phyloP scores from a whole-genome alignment of 2,329 filamentous ascomycete genomes.

The Botrytis tulipae region DNA sequence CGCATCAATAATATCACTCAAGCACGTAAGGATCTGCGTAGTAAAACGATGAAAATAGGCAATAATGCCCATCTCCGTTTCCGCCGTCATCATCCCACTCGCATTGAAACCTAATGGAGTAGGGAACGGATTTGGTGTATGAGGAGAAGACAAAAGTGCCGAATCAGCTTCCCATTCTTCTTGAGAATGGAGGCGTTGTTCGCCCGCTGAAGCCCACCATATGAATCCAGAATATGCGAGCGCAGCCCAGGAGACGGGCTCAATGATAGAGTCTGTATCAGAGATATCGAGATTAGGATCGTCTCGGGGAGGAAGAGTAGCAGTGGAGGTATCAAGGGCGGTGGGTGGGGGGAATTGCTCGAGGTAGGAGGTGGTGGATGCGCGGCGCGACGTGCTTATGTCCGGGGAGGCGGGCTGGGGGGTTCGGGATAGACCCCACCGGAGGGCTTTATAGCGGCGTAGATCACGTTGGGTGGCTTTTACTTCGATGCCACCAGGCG shows the following conservation, averaged over 20 bases:
- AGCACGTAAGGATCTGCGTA: conserved; percentile 58
- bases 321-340: conserved; percentile 29
- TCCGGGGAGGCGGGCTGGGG: conserved; percentile 26
- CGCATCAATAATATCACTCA: conserved; percentile 60
- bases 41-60: conserved; percentile 81
- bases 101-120: conserved; percentile 41
- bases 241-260: conserved; percentile 67
- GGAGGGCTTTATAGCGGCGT: conserved; percentile 71
- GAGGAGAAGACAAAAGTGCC: conserved; percentile 47
- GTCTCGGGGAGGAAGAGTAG: conserved; percentile 35
- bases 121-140: conserved; percentile 11
- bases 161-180: conserved; percentile 58
- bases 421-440: conserved; percentile 55
- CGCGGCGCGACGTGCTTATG: conserved; percentile 19
- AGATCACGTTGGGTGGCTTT: conserved; percentile 90
- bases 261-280: conserved; percentile 54
- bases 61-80: conserved; percentile 66
- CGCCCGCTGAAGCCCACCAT: conserved; percentile 86
- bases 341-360: conserved; percentile 26
- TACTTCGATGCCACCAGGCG: conserved; percentile 58
- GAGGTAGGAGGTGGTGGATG: conserved; percentile 21
- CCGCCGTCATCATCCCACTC: conserved; percentile 35
- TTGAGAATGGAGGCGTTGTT: conserved; percentile 61
- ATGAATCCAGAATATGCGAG: conserved; percentile 81
- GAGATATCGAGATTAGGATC: conserved; percentile 47